A percentile compares a stretch with the other conserved stretches of the same genome.
These are phyloP conservation scores for Blepharisma japonicum DNA, from an alignment of 73 alveolate species.

Conservation along the genomic window DNA sequence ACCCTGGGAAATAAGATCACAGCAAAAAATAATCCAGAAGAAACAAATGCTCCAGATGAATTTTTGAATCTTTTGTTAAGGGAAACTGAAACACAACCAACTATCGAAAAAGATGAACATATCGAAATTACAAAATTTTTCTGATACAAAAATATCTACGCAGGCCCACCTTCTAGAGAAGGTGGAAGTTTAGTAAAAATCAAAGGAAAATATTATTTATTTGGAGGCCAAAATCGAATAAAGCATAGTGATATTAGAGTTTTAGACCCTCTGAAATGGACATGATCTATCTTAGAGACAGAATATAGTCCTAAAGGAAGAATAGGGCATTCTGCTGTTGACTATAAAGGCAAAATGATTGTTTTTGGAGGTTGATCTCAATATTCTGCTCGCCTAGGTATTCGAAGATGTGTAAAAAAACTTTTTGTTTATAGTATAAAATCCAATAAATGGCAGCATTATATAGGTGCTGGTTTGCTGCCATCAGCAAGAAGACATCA, in stretches of 20 bases:
- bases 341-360: constrained; percentile 14
- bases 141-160: too few species aligned
- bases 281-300: neutral
- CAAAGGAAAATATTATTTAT: neutral
- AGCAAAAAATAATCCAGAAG: too few species aligned
- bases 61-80: too few species aligned
- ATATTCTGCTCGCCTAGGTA: neutral
- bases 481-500: constrained; percentile 32
- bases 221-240: constrained; percentile 22
- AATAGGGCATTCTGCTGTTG: neutral
- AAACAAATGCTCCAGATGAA: too few species aligned
- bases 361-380: constrained; percentile 25
- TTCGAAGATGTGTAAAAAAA: constrained; percentile 14
- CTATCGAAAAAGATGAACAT: too few species aligned
- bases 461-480: neutral
- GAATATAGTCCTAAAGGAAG: constrained; percentile 25
- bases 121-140: too few species aligned
- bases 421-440: neutral
- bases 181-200: constrained; percentile 1
- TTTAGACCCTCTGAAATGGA: neutral
- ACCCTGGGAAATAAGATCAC: too few species aligned
- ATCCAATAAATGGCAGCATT: constrained; percentile 5
- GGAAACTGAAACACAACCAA: too few species aligned
- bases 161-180: neutral
- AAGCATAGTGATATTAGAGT: constrained; percentile 13